Evolutionary conservation across 345 rosid species (phyloP).

Genomic region (Euphorbia lathyris): DNA sequence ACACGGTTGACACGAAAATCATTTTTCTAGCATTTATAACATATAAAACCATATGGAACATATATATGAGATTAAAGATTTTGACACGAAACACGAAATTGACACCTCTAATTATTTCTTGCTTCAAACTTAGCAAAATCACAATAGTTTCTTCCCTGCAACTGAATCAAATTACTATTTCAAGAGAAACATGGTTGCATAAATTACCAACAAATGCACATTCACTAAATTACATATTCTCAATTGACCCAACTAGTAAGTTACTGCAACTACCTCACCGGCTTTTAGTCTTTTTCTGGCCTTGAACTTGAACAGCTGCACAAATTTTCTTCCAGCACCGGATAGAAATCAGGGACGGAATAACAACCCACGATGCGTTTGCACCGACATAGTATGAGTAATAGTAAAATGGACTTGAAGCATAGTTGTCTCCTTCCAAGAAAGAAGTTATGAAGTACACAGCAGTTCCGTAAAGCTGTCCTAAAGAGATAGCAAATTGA

Average conservation of each 20-base stretch:
- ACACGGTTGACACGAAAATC: too few relatives aligned
- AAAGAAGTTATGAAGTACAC: slow-evolving; percentile 73
- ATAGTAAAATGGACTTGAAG: slow-evolving; percentile 55
- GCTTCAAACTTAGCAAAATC: not conserved
- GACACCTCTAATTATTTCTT: not conserved
- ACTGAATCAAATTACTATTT: not conserved
- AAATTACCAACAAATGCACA: not conserved
- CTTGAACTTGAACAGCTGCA: slow-evolving; percentile 32
- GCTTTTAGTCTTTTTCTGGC: slow-evolving; percentile 49
- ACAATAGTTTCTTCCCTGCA: not conserved
- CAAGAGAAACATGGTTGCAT: slow-evolving; percentile 1
- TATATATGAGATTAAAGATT: too few relatives aligned
- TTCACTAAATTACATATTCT: not conserved
- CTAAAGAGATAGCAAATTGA: slow-evolving; percentile 77
- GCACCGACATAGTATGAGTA: slow-evolving; percentile 64
- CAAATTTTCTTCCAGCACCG: slow-evolving; percentile 86
- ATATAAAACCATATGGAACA: too few relatives aligned
- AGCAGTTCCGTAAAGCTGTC: slow-evolving; percentile 85
- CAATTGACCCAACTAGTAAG: not conserved
- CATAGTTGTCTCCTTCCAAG: slow-evolving; percentile 84
- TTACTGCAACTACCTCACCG: slow-evolving; percentile 26
- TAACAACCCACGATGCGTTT: slow-evolving; percentile 69
- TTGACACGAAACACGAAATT: too few relatives aligned
- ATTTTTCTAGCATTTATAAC: too few relatives aligned
- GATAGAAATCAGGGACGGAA: slow-evolving; percentile 55